Base-by-base conservation (phyloP, 2,329 filamentous ascomycete species). In the Tolypocladium endophyticum region DNA sequence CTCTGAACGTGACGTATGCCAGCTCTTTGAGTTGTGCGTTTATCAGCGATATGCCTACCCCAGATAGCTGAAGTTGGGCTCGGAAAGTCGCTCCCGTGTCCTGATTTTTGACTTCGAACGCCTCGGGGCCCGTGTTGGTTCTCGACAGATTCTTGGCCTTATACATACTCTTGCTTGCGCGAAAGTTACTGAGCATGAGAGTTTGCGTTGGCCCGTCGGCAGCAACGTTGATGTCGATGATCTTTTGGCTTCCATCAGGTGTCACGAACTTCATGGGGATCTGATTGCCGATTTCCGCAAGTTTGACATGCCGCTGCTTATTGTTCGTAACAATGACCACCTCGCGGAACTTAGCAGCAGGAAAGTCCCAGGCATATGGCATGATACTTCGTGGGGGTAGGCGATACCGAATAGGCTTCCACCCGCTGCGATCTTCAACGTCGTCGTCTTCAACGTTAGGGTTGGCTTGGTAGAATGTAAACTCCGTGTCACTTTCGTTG, bases 281-380 rank as follows among this genome's bases (percentile, higher is more conserved):
- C 66, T 96, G 81, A 65, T 97, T 97, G 30, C 94, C 94, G 68
- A 99, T 99, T 71, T 99, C 94, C 2, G 93, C 90, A 64, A 99
- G 81, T 72, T 95, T 97, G 71, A 99, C 88, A 69, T 97, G 91
- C 36, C 94, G 83, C 70, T 97, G 92, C 61, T 72, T 76, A 57
- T 69, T 68, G 28, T 70, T 70, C 0, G 71, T 64, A 35, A 72
- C 65, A 69, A 99, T 85, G 56, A 97, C 86, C 45, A 99, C 84
- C 71, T 97, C 94, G 68, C 94, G 96, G 75, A 90, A 88, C 76
- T 96, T 97, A n/a, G 92, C 92, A 1, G 94, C 93, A 1, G 94
- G 95, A 74, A 96, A 99, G 71, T 99, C 95, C 94, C 94, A 99
- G 1, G 94, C 93, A 69, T 99, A 99, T 0, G 95, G 94, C 94